Evolutionary conservation across 108 stramenopile species (phyloP), one percentile per base, ranked within the genome.

Genomic region (Nitzschia palea): DNA sequence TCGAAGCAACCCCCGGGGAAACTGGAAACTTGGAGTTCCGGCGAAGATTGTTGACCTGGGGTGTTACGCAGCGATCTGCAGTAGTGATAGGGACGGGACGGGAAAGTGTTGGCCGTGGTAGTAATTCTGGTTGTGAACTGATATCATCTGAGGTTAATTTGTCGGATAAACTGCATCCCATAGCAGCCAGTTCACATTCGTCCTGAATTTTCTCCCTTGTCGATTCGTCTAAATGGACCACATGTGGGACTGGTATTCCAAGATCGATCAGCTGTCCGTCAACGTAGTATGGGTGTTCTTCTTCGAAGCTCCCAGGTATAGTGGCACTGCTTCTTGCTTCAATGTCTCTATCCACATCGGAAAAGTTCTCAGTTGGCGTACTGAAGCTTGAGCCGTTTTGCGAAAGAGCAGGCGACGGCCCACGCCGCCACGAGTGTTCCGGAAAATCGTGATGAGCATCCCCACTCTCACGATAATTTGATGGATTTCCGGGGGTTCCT

Each of bases 51-150:
- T 27, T 55, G 5, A 9, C 30, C 30, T 55, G 54, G n/a, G 54
- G 54, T 55, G 54, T 55, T 26, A 55, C 27, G 30, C 54, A 55
- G 4, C 54, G 28, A 32, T 55, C 54, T 20, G 29, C 25, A 5
- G 4, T 23, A 31, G 29, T 15, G 9, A 55, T 8, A 29, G 54
- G 27, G 6, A 31, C 28, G 5, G 54, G 54, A 31, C 54, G 54
- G 6, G 54, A 29, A 8, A 17, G 29, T 3, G 27, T 17, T 32
- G 54, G 29, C 28, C 30, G 54, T 30, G 29, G 31, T 5, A 29
- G 20, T 12, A 55, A 15, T 20, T 50, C 22, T 29, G 9, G 30
- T 5, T 26, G 4, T 32, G 30, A 15, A 32, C 27, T 20, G 5
- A 29, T 6, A 9, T n/a, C 54, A 55, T 55, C 54, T 5, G 27